Base-by-base conservation (phyloP, 2,329 filamentous ascomycete genomes). In the Colletotrichum abscissum region DNA sequence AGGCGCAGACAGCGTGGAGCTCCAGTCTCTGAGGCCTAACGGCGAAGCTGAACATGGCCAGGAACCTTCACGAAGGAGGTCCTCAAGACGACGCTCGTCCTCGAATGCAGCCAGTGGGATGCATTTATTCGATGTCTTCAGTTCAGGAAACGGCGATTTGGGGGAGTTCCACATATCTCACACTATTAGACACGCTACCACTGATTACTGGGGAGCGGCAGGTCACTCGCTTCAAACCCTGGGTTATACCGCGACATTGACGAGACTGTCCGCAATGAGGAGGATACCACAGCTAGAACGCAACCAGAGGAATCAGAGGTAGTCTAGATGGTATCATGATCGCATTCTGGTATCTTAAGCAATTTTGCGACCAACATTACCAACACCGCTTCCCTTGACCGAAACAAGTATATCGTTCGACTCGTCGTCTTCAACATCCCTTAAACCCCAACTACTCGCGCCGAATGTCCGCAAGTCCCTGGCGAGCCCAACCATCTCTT, bases 321-420 rank as follows among this genome's bases (percentile, higher is more conserved):
- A 75, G 69, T 66, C 19, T 38, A 55, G 58, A 46, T 46, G 59
- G 60, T 52, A 58, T 42, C 38, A 72, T 49, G 55, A 52, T 49
- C 22, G 42, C 26, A 63, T 42, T 35, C 42, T 74, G 74, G 68
- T 74, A 72, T 78, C 52, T 82, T 83, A 91, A 78, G 88, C 89
- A 79, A 98, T 93, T 85, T 98, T 98, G 79, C 95, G 91, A 66
- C 96, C 96, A 62, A 98, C 94, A 81, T 98, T 99, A 35, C 97
- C 97, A 72, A 99, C 94, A 56, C 97, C 97, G 78, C 91, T 92
- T 38, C 97, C 97, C 79, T 98, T 97, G 56, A 99, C 93, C 77
- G 95, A 97, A 77, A 99, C 88, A 74, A 98, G 89, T 64, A 98
- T 89, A 81, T 97, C 94, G 22, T 85, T 89, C 42, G 91, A 91